These are phyloP conservation scores for Sporothrix globosa DNA, from an alignment of 2,329 filamentous ascomycete genomes.

Conservation along the genomic window DNA sequence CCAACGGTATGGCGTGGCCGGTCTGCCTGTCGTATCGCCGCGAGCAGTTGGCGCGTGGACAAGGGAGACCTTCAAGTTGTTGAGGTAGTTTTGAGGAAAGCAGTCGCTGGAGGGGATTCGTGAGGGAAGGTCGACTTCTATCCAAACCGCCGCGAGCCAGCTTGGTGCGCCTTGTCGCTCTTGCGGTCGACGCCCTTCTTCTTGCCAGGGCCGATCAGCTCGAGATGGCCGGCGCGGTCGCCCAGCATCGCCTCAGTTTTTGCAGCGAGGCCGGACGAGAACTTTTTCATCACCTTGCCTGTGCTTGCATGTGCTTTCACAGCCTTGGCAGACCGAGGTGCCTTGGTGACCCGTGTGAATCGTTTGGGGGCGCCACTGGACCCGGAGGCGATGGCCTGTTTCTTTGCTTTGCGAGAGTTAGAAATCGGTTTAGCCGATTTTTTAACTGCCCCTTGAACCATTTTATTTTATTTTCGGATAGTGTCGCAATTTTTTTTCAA, in stretches of 20 bases:
- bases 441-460: conserved; percentile 61
- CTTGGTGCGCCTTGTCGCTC: conserved; percentile 43
- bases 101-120: not conserved
- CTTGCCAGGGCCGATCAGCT: conserved; percentile 62
- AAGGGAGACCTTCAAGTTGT: conserved; percentile 70
- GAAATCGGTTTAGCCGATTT: conserved; percentile 47
- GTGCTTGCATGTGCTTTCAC: conserved; percentile 47
- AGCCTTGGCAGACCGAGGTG: conserved; percentile 46
- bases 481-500: not conserved
- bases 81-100: conserved; percentile 57
- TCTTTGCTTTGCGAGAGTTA: conserved; percentile 42
- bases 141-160: conserved; percentile 60
- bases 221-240: conserved; percentile 62
- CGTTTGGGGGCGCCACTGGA: conserved; percentile 41
- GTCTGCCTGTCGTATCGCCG: conserved; percentile 78
- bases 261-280: conserved; percentile 56
- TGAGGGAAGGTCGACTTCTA: conserved; percentile 39
- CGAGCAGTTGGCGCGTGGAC: conserved; percentile 82
- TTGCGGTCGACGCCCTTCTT: conserved; percentile 43
- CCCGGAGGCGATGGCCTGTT: conserved; percentile 42
- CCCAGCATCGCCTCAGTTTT: conserved; percentile 62
- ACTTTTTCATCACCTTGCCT: conserved; percentile 60
- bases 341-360: conserved; percentile 54
- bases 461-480: conserved; percentile 37
- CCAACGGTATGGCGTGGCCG: conserved; percentile 76